Conservation (phyloP, 2,329 filamentous ascomycete species). For the Monilinia vaccinii-corymbosi region DNA sequence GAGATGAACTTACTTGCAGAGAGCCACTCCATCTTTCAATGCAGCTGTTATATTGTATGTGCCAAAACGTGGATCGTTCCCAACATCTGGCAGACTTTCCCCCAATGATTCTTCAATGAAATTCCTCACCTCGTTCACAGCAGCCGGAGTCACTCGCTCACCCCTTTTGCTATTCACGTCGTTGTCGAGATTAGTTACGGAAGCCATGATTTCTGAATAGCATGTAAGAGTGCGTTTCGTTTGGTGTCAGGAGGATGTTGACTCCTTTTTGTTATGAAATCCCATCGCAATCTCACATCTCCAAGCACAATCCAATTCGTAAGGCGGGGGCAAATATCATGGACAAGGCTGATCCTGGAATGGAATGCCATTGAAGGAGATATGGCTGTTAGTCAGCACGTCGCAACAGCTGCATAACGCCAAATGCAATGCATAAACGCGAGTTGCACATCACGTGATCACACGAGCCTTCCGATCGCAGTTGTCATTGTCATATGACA, state of each 20-base stretch:
- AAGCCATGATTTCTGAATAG: slow-evolving; percentile 59
- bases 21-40: slow-evolving; percentile 80
- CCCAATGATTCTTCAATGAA: slow-evolving; percentile 84
- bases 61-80: slow-evolving; percentile 7
- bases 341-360: slow-evolving; percentile 4
- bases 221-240: too few relatives aligned
- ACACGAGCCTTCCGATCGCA: too few relatives aligned
- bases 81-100: slow-evolving; percentile 59
- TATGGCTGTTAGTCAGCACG: neutral
- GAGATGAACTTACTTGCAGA: slow-evolving; percentile 67
- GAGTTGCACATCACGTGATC: too few relatives aligned
- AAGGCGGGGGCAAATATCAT: neutral
- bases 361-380: neutral
- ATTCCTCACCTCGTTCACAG: slow-evolving; percentile 70
- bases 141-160: slow-evolving; percentile 84
- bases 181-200: slow-evolving; percentile 86
- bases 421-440: too few relatives aligned
- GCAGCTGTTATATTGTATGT: slow-evolving; percentile 61
- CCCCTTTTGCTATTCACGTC: slow-evolving; percentile 90
- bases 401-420: too few relatives aligned
- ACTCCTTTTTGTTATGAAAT: slow-evolving; percentile 9
- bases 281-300: slow-evolving; percentile 4
- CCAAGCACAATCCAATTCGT: slow-evolving; percentile 3
- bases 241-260: neutral
- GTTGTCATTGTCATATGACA: too few relatives aligned